A percentile compares a stretch with the other conserved stretches of the same genome.
Conservation (phyloP, 208 protist species). For the Borovskyia barvae region DNA sequence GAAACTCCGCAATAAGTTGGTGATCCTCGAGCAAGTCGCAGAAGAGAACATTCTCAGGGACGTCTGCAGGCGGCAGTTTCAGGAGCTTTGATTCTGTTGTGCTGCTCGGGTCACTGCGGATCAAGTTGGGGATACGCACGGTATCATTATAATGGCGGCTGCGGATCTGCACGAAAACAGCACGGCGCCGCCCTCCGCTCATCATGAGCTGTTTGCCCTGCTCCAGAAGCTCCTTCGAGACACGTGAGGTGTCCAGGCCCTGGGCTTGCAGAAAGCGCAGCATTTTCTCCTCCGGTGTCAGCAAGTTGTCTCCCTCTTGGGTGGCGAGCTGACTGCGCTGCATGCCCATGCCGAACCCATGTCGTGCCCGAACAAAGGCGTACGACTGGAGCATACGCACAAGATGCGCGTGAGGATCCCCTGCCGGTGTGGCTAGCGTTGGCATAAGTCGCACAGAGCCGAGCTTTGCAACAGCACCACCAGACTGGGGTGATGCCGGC, state of each 20-base stretch:
- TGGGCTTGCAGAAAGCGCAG: conserved; percentile 82
- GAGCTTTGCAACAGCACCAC: not conserved
- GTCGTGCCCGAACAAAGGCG: conserved; percentile 70
- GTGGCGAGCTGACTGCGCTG: conserved; percentile 71
- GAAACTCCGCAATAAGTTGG: conserved; percentile 23
- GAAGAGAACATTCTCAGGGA: conserved; percentile 76
- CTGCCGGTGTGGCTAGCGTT: not conserved
- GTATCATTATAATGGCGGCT: conserved; percentile 61
- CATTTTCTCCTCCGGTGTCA: conserved; percentile 69
- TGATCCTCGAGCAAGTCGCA: conserved; percentile 53
- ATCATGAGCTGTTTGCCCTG: conserved; percentile 69
- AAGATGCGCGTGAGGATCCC: conserved; percentile 14
- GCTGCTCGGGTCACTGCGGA: conserved; percentile 52
- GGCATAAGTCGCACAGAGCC: not conserved
- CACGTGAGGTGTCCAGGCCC: conserved; percentile 62
- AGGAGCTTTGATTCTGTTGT: conserved; percentile 57
- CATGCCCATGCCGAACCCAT: conserved; percentile 86
- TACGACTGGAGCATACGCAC: conserved; percentile 40
- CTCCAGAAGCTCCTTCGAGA: conserved; percentile 50
- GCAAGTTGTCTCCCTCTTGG: conserved; percentile 52
- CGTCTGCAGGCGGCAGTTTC: conserved; percentile 71
- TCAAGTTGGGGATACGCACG: conserved; percentile 67
- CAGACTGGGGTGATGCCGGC: not conserved
- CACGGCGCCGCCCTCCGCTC: conserved; percentile 51
- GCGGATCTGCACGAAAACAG: conserved; percentile 83